These are phyloP conservation scores for Cyathus striatus DNA, from an alignment of 768 basidiomycete genomes.

Conservation along the genomic window DNA sequence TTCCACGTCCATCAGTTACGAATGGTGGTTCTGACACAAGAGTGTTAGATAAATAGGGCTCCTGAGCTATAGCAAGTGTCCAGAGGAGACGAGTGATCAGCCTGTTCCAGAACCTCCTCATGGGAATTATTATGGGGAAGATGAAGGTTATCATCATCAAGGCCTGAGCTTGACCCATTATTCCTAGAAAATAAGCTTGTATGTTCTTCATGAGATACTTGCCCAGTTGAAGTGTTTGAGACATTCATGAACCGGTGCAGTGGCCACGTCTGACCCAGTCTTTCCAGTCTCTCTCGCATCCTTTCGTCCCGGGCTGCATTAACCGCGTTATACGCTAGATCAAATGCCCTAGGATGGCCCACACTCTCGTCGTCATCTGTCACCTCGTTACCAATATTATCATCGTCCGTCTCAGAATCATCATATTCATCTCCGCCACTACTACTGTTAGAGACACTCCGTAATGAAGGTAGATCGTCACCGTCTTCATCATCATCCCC, in stretches of 20 bases:
- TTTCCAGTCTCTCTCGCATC: background rate
- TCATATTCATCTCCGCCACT: conserved; percentile 20
- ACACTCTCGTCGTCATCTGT: conserved; percentile 1
- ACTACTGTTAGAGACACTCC: conserved; percentile 27
- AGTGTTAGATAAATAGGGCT: background rate
- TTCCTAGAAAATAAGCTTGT: background rate
- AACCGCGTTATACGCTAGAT: background rate
- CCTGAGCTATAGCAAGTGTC: background rate
- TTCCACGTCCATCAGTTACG: conserved; percentile 60
- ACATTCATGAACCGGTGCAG: background rate
- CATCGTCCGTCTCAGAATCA: conserved; percentile 14
- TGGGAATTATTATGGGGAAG: background rate
- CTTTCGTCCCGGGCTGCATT: conserved; percentile 1
- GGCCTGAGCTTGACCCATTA: background rate
- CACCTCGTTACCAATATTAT: background rate
- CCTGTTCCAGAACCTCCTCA: background rate
- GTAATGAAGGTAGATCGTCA: conserved; percentile 31
- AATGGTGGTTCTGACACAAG: conserved; percentile 39
- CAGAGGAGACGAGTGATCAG: conserved; percentile 1
- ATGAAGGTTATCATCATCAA: background rate
- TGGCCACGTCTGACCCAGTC: background rate
- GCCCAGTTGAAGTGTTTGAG: conserved; percentile 1
- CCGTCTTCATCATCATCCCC: conserved; percentile 12
- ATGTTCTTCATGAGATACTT: background rate
- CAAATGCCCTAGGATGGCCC: background rate